Percentiles rank a stretch among this genome's conserved stretches.
These are phyloP conservation scores for Thalassiosira ordinaria DNA, from an alignment of 352 stramenopile species.

Conservation along the genomic window DNA sequence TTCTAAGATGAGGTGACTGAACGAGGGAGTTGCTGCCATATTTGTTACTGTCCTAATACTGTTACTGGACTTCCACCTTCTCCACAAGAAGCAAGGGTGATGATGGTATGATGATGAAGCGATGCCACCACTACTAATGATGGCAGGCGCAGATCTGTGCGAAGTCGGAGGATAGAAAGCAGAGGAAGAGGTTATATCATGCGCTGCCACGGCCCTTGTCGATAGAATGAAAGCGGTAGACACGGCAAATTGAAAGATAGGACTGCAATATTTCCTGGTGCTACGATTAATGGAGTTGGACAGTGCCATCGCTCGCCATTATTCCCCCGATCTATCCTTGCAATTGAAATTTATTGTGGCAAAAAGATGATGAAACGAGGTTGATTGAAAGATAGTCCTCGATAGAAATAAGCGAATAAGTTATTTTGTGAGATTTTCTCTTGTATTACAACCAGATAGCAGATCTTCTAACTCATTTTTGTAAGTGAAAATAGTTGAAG, in stretches of 20 bases:
- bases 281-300: not conserved
- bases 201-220: not conserved
- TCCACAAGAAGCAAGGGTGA: not conserved
- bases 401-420: too few relatives aligned
- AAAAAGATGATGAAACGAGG: too few relatives aligned
- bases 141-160: not conserved
- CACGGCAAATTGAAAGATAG: not conserved
- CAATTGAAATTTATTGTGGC: too few relatives aligned
- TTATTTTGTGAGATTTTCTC: too few relatives aligned
- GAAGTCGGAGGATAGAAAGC: not conserved
- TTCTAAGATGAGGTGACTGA: conserved; percentile 44
- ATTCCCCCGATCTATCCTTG: too few relatives aligned
- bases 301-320: too few relatives aligned
- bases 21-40: not conserved
- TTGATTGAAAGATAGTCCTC: too few relatives aligned
- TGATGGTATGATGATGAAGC: conserved; percentile 1
- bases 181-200: not conserved
- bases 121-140: not conserved
- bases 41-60: not conserved
- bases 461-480: too few relatives aligned
- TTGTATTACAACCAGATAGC: too few relatives aligned
- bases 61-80: not conserved
- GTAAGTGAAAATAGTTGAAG: too few relatives aligned
- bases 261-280: not conserved
- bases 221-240: not conserved